Base-by-base conservation (phyloP, 257 asterid species). In the Leonotis leonurus region DNA sequence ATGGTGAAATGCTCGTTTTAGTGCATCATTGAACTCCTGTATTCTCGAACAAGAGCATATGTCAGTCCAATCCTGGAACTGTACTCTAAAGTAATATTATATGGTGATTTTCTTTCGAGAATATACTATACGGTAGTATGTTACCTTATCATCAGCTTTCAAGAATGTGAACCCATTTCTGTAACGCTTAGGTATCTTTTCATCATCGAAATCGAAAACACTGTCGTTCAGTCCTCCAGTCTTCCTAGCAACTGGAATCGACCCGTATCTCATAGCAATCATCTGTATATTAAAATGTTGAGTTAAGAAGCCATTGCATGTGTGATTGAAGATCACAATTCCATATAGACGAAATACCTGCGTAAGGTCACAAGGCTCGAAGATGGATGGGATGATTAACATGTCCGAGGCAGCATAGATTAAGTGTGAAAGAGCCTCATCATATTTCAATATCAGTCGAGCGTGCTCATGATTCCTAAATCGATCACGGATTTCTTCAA, bases 161-260 rank as follows among this genome's bases (percentile, higher is more conserved):
- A 62, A 48, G 84, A 92, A 92, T 46, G 96, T 85, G 57, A 81
- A 92, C 60, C 99, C 99, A 65, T 92, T 92, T 78, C 97, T 83
- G 74, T 75, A 86, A 74, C 80, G 85, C 67, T 69, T 55, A 7
- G 99, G 99, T 65, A 89, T 63, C 18, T 81, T 68, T 30, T 85
- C 86, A 73, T 92, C 96, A 17, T 89, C 95, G 60, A 89, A 67
- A 73, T 92, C 97, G 13, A 92, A 92, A 56, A 92, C 97, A 74
- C 99, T 92, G 88, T 92, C 99, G 71, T 89, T 86, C 52, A 92
- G 76, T 64, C 99, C 99, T 5, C 99, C 99, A 2, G 99, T 92
- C 81, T 84, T 89, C 71, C 99, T 80, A 48, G 79, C 97, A 54
- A 92, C 77, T 3, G 99, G 99, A 62, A 92, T 78, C 1, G 97